phyloP scores from a whole-genome alignment of 768 basidiomycete genomes.

The Lentinula detonsa region DNA sequence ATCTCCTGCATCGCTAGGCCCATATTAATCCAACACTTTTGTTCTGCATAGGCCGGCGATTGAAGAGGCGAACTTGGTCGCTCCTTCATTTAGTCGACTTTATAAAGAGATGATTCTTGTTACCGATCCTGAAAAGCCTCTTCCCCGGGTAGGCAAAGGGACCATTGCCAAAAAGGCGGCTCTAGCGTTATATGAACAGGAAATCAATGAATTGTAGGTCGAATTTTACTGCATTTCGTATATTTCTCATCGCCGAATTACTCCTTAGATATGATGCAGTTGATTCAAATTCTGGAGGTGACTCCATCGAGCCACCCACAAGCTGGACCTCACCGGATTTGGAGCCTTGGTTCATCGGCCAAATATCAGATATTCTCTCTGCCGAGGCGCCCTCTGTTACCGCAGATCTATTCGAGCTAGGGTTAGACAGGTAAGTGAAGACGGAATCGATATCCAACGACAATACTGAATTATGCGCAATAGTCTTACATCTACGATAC shows the following conservation, averaged over 20 bases:
- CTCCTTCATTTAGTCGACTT: conserved; percentile 35
- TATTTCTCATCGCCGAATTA: conserved; percentile 4
- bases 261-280: conserved; percentile 8
- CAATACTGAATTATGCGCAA: conserved; percentile 8
- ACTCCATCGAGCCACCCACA: conserved; percentile 7
- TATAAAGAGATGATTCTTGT: conserved; percentile 50
- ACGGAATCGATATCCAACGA: not conserved
- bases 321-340: conserved; percentile 7
- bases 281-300: not conserved
- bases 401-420: conserved; percentile 21
- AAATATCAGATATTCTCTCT: conserved; percentile 21
- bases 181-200: conserved; percentile 28
- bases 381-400: conserved; percentile 11
- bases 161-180: conserved; percentile 36
- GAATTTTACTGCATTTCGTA: conserved; percentile 15
- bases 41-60: conserved; percentile 24
- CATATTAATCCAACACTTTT: not conserved
- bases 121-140: conserved; percentile 29
- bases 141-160: conserved; percentile 39
- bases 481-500: conserved; percentile 16
- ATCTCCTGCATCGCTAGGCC: conserved; percentile 16
- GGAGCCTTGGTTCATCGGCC: conserved; percentile 14
- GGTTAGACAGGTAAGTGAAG: conserved; percentile 18
- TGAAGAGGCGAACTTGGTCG: conserved; percentile 33
- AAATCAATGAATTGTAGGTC: conserved; percentile 33